Evolutionary conservation across 208 protist genomes (phyloP), one percentile per base, ranked within the genome.

Genomic region (Acanthamoeba royreba): DNA sequence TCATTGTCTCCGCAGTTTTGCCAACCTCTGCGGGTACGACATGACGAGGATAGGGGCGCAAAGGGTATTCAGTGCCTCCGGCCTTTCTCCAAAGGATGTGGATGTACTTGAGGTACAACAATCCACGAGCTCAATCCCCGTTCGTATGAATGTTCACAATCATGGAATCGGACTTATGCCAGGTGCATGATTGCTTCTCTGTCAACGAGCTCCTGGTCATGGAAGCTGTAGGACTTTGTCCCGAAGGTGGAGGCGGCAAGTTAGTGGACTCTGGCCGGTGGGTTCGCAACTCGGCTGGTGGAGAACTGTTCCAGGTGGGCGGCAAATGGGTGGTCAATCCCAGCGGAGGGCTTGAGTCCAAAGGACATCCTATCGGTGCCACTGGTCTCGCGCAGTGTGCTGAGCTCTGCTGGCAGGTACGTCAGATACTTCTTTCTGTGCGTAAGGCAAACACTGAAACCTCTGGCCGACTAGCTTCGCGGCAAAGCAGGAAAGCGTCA

Each of bases 271-370:
- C 4, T 4, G 49, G 49, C 19, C 49, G 49, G 49, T 55, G 94
- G 94, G 8, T 47, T 93, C 58, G 86, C 77, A 49, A 96, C 93
- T 33, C 13, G 9, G 49, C 49, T 85, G 94, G 17, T 47, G 92
- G 47, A 81, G 69, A 49, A 96, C 94, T 22, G 28, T 77, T 31
- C 13, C 35, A 43, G 66, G 66, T 40, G 28, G 66, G 94, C 52
- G 93, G 93, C 40, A 96, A 96, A 92, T 94, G 92, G 40, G 94
- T 96, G 28, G 74, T 96, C 69, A 96, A 96, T 43, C 94, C 94
- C 1, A 93, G 74, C 22, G 94, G 94, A 35, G 94, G 94, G 15
- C 77, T 96, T 8, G 69, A 87, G 28, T 95, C 93, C 93, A 96
- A 96, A 87, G 94, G 93, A 33, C 93, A 95, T 43, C 93, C 94